A percentile compares a stretch with the other conserved stretches of the same genome.
Evolutionary conservation across 129 eudicot species (phyloP).

Genomic region (Helianthus tuberosus): DNA sequence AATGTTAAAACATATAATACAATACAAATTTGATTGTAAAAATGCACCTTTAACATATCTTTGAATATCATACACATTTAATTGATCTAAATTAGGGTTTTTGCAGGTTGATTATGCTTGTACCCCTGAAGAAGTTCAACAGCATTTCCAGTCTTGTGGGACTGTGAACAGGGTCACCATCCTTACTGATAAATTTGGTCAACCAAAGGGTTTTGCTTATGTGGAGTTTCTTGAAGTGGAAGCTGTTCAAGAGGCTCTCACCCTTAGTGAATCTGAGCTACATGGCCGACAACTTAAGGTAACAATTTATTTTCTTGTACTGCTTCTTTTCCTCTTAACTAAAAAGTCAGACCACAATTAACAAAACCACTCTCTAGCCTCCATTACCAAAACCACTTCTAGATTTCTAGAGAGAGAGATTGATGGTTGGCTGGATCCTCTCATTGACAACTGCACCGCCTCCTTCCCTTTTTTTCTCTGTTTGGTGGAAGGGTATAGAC

Average conservation of each 20-base stretch:
- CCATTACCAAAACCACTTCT: too few relatives aligned
- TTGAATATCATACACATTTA: neutral
- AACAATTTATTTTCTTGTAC: neutral
- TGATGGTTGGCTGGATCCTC: too few relatives aligned
- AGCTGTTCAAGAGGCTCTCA: constrained; percentile 90
- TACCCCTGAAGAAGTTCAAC: constrained; percentile 99
- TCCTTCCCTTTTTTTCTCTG: too few relatives aligned
- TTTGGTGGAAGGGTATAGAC: too few relatives aligned
- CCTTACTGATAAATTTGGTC: constrained; percentile 92
- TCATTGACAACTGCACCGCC: too few relatives aligned
- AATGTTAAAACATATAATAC: neutral
- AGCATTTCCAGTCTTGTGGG: constrained; percentile 95
- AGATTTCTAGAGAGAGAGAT: too few relatives aligned
- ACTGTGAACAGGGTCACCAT: constrained; percentile 96
- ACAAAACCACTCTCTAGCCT: too few relatives aligned
- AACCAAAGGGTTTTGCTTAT: constrained; percentile 98
- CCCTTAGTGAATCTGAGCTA: constrained; percentile 88
- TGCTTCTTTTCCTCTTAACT: too few relatives aligned
- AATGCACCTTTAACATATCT: neutral
- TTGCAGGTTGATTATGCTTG: constrained; percentile 98
- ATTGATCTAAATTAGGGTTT: neutral
- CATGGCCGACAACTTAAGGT: constrained; percentile 99
- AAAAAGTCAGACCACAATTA: too few relatives aligned
- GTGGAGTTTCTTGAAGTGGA: constrained; percentile 92
- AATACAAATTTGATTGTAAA: too few relatives aligned